Base-by-base conservation (phyloP, 208 protist genomes). In the Zelonia costaricensis region DNA sequence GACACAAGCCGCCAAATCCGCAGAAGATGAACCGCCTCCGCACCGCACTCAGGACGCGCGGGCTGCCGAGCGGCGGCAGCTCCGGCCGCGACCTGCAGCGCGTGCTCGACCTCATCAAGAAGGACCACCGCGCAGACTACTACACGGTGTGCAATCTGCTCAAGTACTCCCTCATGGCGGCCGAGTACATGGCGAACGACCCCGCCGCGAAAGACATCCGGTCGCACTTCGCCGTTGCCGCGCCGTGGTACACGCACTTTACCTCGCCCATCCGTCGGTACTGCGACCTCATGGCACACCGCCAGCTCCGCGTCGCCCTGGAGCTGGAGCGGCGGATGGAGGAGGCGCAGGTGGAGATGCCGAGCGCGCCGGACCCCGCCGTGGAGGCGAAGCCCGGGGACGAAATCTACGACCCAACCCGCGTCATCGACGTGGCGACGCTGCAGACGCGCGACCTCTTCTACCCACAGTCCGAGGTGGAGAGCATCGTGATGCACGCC, bases 201-300 rank as follows among this genome's bases (percentile, higher is more conserved):
- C 75, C 78, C 8, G 31, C 61, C 0, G 51, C 49, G 23, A 70
- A 61, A 6, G 49, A 58, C 39, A 62, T 51, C 42, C 80, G 77
- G 27, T 71, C 72, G n/a, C 95, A 98, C 81, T 97, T 88, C 58
- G 95, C 92, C 25, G 74, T 98, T 30, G 90, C 75, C 4, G 47
- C 89, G 49, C 70, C 76, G 30, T 90, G 92, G 66, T 98, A 98
- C 76, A 97, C 92, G 15, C 95, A 98, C 74, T 98, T 98, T 61
- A 98, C 94, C 18, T 97, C 92, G 4, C 96, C 96, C 9, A 97
- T 98, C 60, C 89, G 96, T 7, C 84, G 96, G 39, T 98, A 97
- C 75, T 77, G 79, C 54, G 94, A 98, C 63, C 78, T 98, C 42
- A 79, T 97, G 48, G 89, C 92, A 16, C 96, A 98, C 69, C 85